Percentiles rank a stretch among this genome's conserved stretches.
Conservation (phyloP, 208 protist species). For the Leishmania lainsoni region DNA sequence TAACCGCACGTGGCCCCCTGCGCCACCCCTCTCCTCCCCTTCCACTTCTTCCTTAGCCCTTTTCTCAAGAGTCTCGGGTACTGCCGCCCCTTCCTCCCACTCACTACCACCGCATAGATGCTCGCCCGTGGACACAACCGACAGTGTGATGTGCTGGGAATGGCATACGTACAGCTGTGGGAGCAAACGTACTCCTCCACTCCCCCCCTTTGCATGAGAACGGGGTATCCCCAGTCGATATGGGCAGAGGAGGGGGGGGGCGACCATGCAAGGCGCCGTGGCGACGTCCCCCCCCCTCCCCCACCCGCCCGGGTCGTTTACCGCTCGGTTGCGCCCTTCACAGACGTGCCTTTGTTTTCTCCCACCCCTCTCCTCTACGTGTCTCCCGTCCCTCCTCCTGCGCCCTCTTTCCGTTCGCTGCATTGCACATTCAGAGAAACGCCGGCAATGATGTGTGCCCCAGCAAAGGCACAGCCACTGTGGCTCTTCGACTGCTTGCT, state of each 20-base stretch:
- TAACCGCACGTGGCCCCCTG: no score
- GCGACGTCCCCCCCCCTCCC: no score
- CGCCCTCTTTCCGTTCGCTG: no score
- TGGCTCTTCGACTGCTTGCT: slow-evolving; percentile 1
- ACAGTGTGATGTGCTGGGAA: not conserved
- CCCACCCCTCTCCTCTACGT: not conserved
- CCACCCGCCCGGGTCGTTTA: not conserved
- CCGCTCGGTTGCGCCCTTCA: no score
- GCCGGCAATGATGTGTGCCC: not conserved
- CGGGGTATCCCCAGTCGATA: not conserved
- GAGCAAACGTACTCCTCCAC: not conserved
- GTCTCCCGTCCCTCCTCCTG: not conserved
- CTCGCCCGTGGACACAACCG: not conserved
- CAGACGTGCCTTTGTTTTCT: no score
- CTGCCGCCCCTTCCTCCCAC: not conserved
- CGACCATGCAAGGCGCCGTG: not conserved
- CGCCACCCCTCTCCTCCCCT: no score
- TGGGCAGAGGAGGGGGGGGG: not conserved
- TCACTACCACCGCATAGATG: not conserved
- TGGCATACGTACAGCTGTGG: not conserved
- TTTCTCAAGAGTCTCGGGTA: no score
- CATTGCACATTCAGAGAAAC: not conserved
- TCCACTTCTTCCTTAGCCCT: no score
- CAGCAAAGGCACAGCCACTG: not conserved
- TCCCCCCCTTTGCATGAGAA: not conserved